Conservation (phyloP, 208 protist species). For the Tritrichomonas musculus region DNA sequence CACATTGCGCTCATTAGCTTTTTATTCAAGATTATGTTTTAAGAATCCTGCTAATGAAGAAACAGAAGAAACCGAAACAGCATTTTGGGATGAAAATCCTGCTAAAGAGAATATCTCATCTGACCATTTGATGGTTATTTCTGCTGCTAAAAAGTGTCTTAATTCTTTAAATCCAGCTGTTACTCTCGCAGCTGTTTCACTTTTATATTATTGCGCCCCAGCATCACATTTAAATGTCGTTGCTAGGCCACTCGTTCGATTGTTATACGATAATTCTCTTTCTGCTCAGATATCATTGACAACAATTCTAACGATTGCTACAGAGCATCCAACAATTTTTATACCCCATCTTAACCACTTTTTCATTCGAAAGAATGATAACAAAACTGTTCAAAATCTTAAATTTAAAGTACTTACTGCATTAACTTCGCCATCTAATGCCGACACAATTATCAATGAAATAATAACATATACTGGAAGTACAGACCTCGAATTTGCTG, state of each 20-base stretch:
- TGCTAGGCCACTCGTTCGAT: not conserved
- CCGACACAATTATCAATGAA: not conserved
- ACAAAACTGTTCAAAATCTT: not conserved
- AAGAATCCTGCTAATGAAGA: not conserved
- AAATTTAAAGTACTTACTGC: not conserved
- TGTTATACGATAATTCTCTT: not conserved
- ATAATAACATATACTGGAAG: not conserved
- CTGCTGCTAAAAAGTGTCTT: not conserved
- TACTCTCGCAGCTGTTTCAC: not conserved
- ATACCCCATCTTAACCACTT: slow-evolving; percentile 3
- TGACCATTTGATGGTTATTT: not conserved
- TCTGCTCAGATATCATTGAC: not conserved
- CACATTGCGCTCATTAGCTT: not conserved
- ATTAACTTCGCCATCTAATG: not conserved
- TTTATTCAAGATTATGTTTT: not conserved
- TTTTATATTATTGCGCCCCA: not conserved
- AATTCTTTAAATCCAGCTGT: not conserved
- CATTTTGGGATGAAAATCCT: not conserved
- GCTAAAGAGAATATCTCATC: not conserved
- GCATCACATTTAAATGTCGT: not conserved
- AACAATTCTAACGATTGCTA: not conserved
- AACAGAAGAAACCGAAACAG: not conserved
- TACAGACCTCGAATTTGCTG: not conserved
- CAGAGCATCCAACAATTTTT: not conserved
- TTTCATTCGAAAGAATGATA: not conserved